Evolutionary conservation across 257 asterid genomes (phyloP).

Genomic region (Lithospermum erythrorhizon): DNA sequence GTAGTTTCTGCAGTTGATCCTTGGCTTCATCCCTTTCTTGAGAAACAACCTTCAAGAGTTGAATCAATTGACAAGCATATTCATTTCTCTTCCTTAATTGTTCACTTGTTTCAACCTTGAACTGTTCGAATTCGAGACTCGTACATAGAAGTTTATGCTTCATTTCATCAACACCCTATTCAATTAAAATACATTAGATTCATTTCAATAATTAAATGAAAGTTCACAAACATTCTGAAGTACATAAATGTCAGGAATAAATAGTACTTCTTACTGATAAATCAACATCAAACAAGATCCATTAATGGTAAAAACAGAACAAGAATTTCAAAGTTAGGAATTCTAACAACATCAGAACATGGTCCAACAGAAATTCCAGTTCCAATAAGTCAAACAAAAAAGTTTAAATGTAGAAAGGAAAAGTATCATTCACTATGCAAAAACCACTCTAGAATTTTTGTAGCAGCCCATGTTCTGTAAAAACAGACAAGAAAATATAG

Average conservation of each 20-base stretch:
- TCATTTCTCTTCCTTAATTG: conserved; percentile 25
- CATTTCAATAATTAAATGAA: neutral
- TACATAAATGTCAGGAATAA: neutral
- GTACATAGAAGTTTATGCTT: conserved; percentile 22
- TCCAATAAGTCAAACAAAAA: conserved; percentile 3
- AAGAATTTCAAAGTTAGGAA: conserved; percentile 5
- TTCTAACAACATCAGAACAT: too few relatives aligned
- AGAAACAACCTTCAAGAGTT: conserved; percentile 15
- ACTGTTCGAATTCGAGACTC: conserved; percentile 22
- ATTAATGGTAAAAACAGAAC: neutral
- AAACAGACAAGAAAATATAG: neutral
- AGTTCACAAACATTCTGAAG: conserved; percentile 14
- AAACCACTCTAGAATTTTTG: too few relatives aligned
- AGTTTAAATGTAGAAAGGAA: neutral
- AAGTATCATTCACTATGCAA: too few relatives aligned
- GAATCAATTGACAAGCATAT: conserved; percentile 15
- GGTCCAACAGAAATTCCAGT: neutral
- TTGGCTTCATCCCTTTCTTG: conserved; percentile 36
- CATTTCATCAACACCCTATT: conserved; percentile 29
- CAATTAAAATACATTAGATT: too few relatives aligned
- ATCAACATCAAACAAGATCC: neutral
- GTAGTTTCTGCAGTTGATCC: conserved; percentile 28
- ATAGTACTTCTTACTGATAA: neutral
- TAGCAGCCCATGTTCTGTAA: too few relatives aligned
- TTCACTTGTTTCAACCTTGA: conserved; percentile 21